Base-by-base conservation (phyloP, 2,329 filamentous ascomycete species). In the Trichoderma sp. region DNA sequence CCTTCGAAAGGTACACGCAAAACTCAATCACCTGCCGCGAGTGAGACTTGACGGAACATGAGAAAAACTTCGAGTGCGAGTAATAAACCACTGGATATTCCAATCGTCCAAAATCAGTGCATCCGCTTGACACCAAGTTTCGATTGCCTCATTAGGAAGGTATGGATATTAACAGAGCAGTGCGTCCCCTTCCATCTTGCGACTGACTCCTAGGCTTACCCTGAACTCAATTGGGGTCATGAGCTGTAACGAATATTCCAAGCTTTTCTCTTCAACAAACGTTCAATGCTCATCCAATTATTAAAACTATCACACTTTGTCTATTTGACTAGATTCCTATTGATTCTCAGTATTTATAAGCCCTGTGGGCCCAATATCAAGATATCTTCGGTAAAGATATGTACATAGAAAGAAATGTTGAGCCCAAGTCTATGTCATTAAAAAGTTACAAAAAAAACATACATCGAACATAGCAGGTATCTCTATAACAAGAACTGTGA, bases 261-360 rank as follows among this genome's bases (percentile, higher is more conserved):
- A n/a, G n/a, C n/a, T n/a, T 17, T 43, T 43, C 39, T n/a, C 15
- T n/a, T 9, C 39, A 43, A 2, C 39, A 43, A n/a, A 3, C 39
- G 2, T 8, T n/a, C 3, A 8, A 43, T 43, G 15, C 17, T 43
- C 39, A 3, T 1, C 9, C 7, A n/a, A 43, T 43, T n/a, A 9
- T n/a, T n/a, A n/a, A n/a, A n/a, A 1, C 39, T 1, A 1, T n/a
- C 39, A 8, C 1, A 7, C 6, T 17, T 39, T 3, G 7, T 43
- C 3, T 43, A 3, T 43, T 1, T 3, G 1, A 3, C 7, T n/a
- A n/a, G 1, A 3, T 4, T 0, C 7, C 39, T 2, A 43, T 4
- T n/a, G 17, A n/a, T 43, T 43, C 15, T 9, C 7, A 9, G 15
- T 9, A 43, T 3, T 43, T 43, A 15, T 7, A 43, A 17, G 26